Base-by-base conservation (phyloP, 768 basidiomycete species). In the Cystofilobasidium macerans region DNA sequence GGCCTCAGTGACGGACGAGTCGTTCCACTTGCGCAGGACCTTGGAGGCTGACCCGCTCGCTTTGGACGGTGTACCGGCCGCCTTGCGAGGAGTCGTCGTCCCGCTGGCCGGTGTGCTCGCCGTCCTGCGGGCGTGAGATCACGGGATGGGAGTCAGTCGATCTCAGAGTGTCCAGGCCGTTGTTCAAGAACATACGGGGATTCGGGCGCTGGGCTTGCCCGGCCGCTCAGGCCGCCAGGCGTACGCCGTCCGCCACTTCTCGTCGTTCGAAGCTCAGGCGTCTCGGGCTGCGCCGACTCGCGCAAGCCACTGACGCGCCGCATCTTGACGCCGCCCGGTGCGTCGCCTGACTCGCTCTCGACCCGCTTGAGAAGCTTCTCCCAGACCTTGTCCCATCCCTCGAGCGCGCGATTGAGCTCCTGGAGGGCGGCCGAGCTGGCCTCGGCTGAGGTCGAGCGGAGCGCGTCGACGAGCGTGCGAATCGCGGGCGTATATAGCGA, bases 1-100 rank as follows among this genome's bases (percentile, higher is more conserved):
- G 20, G 82, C 81, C 70, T 89, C 88, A 13, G 84, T 85, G 4
- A 87, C 85, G 1, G 81, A 22, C 8, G 64, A 59, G 72, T 94
- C 84, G 28, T 86, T 90, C 95, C 95, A 99, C 77, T 91, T 98
- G 35, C 95, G 85, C 75, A 86, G 86, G 18, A 79, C 72, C 77
- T 92, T 91, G 3, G 81, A 74, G 63, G 86, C 85, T 0, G 80
- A 73, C 71, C 86, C 87, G 40, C 66, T 70, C 30, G 83, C 79
- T 32, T 66, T 66, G 43, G 64, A 47, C 26, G 65, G 60, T 9
- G 48, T 51, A 24, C 57, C 36, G 42, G 4, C 4, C 13, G 2
- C 16, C 51, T 54, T 54, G 1, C 11, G 26, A 9, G 40, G 40
- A 33, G 36, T 4, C 5, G 3, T 28, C 2, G 36, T 58, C 3